Base-by-base conservation (phyloP, 208 protist species). In the Tritrichomonas musculus region DNA sequence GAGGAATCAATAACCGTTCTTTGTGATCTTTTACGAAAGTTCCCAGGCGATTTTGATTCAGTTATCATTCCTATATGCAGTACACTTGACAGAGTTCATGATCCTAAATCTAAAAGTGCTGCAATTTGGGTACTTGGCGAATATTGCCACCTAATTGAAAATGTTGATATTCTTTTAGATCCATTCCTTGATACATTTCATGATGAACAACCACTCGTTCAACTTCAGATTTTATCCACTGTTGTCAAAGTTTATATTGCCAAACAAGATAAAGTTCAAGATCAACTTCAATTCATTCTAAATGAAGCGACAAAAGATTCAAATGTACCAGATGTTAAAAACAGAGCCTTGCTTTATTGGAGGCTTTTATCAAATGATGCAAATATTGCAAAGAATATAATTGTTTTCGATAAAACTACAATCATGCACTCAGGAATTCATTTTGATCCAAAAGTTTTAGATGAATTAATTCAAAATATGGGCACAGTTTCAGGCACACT, bases 1-100 rank as follows among this genome's bases (percentile, higher is more conserved):
- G 97, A 99, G 96, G 97, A 99, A 93, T 96, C 97, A 9, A 97
- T 98, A 93, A 97, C 99, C 64, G 98, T 99, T 27, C 98, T 99
- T 92, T 97, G 97, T 92, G 98, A 97, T 93, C 97, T 99, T 92
- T 97, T 99, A 94, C 96, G 98, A 92, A 97, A 97, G 92, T 99
- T 98, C 95, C 98, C 98, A 80, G 97, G 97, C 75, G 88, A 60
- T 30, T 93, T 93, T 92, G 94, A 95, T 84, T 44, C 14, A 3
- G 55, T 93, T 41, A 60, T 93, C 39, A 25, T 5, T 14, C 96
- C 94, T 30, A 94, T 99, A 25, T 99, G 97, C 94, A 96, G 97
- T 47, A 97, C 98, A 55, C 95, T 99, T 13, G 97, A 98, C 57
- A 47, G 2, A 2, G 39, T 92, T 17, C 47, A 92, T 30, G 88